phyloP scores from a whole-genome alignment of 257 asterid species.

The Paulownia fortunei region DNA sequence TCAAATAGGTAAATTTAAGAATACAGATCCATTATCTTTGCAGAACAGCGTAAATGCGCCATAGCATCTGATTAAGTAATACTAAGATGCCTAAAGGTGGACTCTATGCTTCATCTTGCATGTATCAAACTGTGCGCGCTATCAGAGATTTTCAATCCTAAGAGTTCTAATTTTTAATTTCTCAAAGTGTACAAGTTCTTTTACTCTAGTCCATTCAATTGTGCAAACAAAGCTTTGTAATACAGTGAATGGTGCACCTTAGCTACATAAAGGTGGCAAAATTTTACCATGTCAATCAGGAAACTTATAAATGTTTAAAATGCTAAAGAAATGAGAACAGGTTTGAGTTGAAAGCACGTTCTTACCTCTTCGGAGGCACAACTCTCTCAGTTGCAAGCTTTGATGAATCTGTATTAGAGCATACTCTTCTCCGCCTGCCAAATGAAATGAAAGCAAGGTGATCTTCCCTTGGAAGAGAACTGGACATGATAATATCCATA shows the following conservation, averaged over 20 bases:
- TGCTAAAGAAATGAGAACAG: not conserved
- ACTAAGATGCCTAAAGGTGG: not conserved
- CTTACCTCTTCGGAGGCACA: conserved; percentile 54
- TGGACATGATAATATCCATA: not conserved
- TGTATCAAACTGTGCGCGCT: too few species aligned
- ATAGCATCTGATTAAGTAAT: too few species aligned
- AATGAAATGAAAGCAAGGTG: conserved; percentile 23
- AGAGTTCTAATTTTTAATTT: too few species aligned
- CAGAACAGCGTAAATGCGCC: not conserved
- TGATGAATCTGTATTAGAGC: conserved; percentile 32
- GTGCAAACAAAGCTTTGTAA: too few species aligned
- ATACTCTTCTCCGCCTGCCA: conserved; percentile 61
- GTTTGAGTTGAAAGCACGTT: not conserved
- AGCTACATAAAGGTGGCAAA: not conserved
- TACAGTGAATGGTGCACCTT: not conserved
- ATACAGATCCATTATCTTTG: not conserved
- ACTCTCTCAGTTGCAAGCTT: conserved; percentile 48
- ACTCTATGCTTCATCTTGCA: not conserved
- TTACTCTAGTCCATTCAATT: too few species aligned
- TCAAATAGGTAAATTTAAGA: not conserved
- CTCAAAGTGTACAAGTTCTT: not conserved
- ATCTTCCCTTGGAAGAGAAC: conserved; percentile 8
- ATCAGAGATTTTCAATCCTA: too few species aligned
- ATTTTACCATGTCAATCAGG: not conserved
- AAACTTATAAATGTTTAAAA: not conserved